Percentiles rank a stretch among this genome's conserved stretches.
These are phyloP conservation scores for Beauveria caledonica DNA, from an alignment of 2,329 filamentous ascomycete species.

Conservation along the genomic window DNA sequence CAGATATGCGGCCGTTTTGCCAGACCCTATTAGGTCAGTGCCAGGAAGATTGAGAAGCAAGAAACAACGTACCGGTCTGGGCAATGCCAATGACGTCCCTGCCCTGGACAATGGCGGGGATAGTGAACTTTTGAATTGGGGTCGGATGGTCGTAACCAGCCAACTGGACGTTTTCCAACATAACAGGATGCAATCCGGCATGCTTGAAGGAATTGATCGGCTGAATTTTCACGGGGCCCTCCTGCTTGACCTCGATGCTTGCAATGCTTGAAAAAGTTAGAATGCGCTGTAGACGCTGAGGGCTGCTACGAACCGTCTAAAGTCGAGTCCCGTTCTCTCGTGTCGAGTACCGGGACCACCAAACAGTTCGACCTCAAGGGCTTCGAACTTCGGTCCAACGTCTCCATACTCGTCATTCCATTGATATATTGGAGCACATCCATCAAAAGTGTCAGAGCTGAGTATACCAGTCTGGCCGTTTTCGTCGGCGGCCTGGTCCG, in stretches of 20 bases:
- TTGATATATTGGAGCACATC: constrained; percentile 62
- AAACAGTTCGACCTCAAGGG: constrained; percentile 72
- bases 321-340: constrained; percentile 49
- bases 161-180: constrained; percentile 68
- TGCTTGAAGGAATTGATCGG: constrained; percentile 56
- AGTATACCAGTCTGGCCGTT: not conserved
- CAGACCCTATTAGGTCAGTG: constrained; percentile 57
- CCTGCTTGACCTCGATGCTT: constrained; percentile 47
- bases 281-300: constrained; percentile 17
- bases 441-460: constrained; percentile 30
- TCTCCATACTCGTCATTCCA: constrained; percentile 85
- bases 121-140: constrained; percentile 77
- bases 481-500: not conserved
- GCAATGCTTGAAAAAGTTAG: constrained; percentile 36
- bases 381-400: constrained; percentile 61
- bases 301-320: constrained; percentile 45
- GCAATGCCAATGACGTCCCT: constrained; percentile 83
- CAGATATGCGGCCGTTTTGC: constrained; percentile 90
- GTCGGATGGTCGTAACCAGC: constrained; percentile 67
- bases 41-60: not conserved
- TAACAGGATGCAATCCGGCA: constrained; percentile 76
- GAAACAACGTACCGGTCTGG: constrained; percentile 68
- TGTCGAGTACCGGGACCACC: constrained; percentile 43
- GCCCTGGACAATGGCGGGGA: constrained; percentile 69
- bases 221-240: constrained; percentile 43